phyloP scores from a whole-genome alignment of 495 filamentous ascomycete genomes.

The Penicillium paradoxum region DNA sequence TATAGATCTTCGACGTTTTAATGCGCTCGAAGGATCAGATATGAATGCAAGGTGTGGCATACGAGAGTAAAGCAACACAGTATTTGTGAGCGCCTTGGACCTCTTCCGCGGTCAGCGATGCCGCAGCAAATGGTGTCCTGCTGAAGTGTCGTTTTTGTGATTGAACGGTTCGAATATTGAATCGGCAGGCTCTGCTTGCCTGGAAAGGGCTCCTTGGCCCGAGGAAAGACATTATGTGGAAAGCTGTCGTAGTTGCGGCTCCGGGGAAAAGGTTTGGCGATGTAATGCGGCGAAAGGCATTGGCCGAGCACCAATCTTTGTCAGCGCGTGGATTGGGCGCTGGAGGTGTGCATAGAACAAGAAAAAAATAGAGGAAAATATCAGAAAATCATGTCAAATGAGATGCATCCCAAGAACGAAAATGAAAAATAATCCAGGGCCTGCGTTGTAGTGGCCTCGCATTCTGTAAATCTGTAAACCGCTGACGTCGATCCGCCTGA shows the following conservation, averaged over 20 bases:
- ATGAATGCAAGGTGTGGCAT: conserved; percentile 11
- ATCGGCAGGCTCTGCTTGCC: conserved; percentile 13
- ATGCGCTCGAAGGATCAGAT: not conserved
- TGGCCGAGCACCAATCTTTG: conserved; percentile 17
- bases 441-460: not conserved
- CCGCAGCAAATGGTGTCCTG: conserved; percentile 12
- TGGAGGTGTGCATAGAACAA: too few species aligned
- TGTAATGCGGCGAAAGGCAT: conserved; percentile 28
- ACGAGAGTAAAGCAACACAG: conserved; percentile 55
- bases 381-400: not conserved
- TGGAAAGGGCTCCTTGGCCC: conserved; percentile 19
- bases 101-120: conserved; percentile 36
- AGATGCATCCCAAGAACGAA: not conserved
- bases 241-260: conserved; percentile 4
- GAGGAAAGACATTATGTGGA: conserved; percentile 25
- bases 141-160: conserved; percentile 23
- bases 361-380: not conserved
- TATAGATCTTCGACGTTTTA: not conserved
- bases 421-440: not conserved
- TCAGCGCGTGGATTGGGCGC: not conserved
- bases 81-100: conserved; percentile 50
- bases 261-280: conserved; percentile 4
- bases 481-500: conserved; percentile 34
- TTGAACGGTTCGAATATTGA: conserved; percentile 3
- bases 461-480: not conserved